These are phyloP conservation scores for Rutidosis leptorrhynchoides DNA, from an alignment of 129 eudicot species.

Conservation along the genomic window DNA sequence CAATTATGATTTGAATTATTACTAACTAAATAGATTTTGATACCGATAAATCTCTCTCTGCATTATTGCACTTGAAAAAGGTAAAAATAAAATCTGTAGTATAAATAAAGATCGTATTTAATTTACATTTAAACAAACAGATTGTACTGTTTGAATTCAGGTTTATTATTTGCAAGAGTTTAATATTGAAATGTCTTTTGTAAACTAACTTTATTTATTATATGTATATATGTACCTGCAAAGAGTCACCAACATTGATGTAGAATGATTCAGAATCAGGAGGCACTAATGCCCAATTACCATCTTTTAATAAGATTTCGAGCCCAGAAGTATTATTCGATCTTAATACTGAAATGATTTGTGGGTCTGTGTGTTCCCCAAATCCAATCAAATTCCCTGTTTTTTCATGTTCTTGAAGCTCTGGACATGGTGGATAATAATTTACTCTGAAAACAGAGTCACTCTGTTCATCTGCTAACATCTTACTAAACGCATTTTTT, in stretches of 20 bases:
- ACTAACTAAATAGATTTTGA: too few relatives aligned
- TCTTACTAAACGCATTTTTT: conserved; percentile 64
- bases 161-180: background rate
- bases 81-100: too few relatives aligned
- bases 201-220: background rate
- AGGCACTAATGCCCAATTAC: conserved; percentile 35
- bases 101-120: too few relatives aligned
- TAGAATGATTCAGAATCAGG: conserved; percentile 35
- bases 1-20: too few relatives aligned
- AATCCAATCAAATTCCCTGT: conserved; percentile 35
- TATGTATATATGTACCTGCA: conserved; percentile 32
- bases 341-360: conserved; percentile 36
- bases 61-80: too few relatives aligned
- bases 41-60: too few relatives aligned
- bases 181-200: background rate
- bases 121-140: too few relatives aligned
- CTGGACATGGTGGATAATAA: conserved; percentile 38
- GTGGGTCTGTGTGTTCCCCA: conserved; percentile 45
- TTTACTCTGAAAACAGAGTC: conserved; percentile 41
- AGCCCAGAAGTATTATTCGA: conserved; percentile 53
- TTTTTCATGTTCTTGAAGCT: conserved; percentile 23
- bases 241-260: conserved; percentile 43
- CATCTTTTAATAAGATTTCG: conserved; percentile 30
- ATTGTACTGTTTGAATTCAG: background rate
- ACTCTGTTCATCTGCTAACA: conserved; percentile 39